phyloP scores from a whole-genome alignment of 148 eudicot species.

The Silene uniflora region DNA sequence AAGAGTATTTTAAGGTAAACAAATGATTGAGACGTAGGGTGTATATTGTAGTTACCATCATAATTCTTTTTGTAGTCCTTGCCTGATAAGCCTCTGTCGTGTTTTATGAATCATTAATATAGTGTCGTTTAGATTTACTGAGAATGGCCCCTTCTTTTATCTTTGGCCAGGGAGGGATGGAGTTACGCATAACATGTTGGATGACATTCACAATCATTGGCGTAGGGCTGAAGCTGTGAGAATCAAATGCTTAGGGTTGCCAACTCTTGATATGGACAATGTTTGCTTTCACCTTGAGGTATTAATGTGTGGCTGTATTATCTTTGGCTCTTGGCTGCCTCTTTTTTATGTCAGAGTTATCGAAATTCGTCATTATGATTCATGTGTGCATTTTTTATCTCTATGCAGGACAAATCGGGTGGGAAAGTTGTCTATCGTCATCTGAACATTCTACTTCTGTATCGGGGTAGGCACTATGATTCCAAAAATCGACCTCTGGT shows the following conservation, averaged over 20 bases:
- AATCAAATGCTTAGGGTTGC: constrained; percentile 85
- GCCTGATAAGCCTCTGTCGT: not conserved
- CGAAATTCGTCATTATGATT: not conserved
- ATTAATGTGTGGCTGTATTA: constrained; percentile 4
- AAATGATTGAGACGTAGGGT: no score
- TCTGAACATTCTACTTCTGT: constrained; percentile 59
- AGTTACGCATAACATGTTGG: constrained; percentile 86
- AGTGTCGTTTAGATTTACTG: not conserved
- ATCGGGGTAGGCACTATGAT: constrained; percentile 85
- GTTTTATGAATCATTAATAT: not conserved
- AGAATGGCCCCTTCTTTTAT: not conserved
- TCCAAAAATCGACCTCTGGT: constrained; percentile 54
- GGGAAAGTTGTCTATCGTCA: constrained; percentile 77
- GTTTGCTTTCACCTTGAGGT: constrained; percentile 90
- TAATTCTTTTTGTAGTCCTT: no score
- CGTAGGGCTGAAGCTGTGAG: constrained; percentile 88
- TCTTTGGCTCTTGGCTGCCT: not conserved
- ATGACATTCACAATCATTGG: constrained; percentile 93
- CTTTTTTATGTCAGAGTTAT: not conserved
- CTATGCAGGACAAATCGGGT: constrained; percentile 71
- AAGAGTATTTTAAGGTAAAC: no score
- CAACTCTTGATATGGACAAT: constrained; percentile 95
- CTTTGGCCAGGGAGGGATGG: constrained; percentile 57
- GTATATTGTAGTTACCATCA: not conserved
- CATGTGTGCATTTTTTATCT: constrained; percentile 10